phyloP scores from a whole-genome alignment of 2,329 filamentous ascomycete species.

The Colletotrichum gigasporum region DNA sequence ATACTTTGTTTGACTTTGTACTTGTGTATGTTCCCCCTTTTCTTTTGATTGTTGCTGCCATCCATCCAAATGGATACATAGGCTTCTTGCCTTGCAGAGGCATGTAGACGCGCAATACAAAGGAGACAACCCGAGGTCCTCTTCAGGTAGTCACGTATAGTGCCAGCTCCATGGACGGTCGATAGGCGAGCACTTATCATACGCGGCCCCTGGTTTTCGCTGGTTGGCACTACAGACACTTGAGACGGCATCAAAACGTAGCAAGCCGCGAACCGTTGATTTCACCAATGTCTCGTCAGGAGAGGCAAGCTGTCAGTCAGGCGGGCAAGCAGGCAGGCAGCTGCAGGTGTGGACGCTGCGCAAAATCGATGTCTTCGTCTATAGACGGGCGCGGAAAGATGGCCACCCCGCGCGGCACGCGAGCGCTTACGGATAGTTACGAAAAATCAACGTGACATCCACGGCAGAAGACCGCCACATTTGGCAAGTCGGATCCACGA shows the following conservation, averaged over 20 bases:
- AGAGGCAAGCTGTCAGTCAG: not conserved
- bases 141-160: not conserved
- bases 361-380: not conserved
- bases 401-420: too few relatives aligned
- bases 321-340: not conserved
- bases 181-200: too few relatives aligned
- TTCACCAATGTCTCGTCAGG: too few relatives aligned
- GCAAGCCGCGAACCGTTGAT: too few relatives aligned
- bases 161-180: too few relatives aligned
- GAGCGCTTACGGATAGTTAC: too few relatives aligned
- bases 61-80: not conserved
- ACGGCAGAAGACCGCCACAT: not conserved
- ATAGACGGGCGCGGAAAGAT: too few relatives aligned
- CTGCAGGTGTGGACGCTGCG: not conserved
- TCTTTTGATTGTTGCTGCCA: not conserved
- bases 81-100: too few relatives aligned
- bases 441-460: not conserved
- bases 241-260: too few relatives aligned
- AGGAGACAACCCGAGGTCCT: not conserved
- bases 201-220: too few relatives aligned
- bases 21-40: not conserved
- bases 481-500: conserved; percentile 6
- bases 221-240: too few relatives aligned
- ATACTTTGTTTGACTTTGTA: not conserved
- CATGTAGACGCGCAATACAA: not conserved